Evolutionary conservation across 2,329 filamentous ascomycete species (phyloP).

Genomic region (Thermoascus crustaceus): DNA sequence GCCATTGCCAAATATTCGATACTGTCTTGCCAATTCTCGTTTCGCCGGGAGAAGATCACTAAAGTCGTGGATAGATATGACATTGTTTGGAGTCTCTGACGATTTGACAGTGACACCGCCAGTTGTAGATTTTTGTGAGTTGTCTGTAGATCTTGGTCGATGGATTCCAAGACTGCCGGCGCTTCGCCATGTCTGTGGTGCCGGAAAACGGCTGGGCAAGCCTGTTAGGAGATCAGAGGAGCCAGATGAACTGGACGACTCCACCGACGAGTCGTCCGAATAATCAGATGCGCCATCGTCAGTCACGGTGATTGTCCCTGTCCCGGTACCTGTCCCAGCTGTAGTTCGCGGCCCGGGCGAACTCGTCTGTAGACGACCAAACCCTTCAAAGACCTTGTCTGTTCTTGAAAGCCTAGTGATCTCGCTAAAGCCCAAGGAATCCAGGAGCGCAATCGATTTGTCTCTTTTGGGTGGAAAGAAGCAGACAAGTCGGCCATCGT

Average conservation of each 20-base stretch:
- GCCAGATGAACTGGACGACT: slow-evolving; percentile 47
- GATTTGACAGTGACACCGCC: slow-evolving; percentile 46
- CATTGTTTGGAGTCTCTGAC: slow-evolving; percentile 51
- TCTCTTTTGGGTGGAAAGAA: slow-evolving; percentile 49
- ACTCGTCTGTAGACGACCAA: slow-evolving; percentile 50
- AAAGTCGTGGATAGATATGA: slow-evolving; percentile 65
- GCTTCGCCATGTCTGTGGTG: slow-evolving; percentile 46
- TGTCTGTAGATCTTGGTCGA: slow-evolving; percentile 42
- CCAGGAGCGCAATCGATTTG: slow-evolving; percentile 43
- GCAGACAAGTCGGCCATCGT: slow-evolving; percentile 49
- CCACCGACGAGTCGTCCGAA: slow-evolving; percentile 49
- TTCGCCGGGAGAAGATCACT: slow-evolving; percentile 69
- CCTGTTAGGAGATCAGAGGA: slow-evolving; percentile 38
- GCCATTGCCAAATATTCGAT: slow-evolving; percentile 75
- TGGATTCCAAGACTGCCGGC: slow-evolving; percentile 47
- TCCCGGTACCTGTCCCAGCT: slow-evolving; percentile 39
- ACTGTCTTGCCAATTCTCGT: slow-evolving; percentile 65
- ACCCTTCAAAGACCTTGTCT: slow-evolving; percentile 54
- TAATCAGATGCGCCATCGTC: slow-evolving; percentile 39
- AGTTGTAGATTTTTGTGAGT: slow-evolving; percentile 46
- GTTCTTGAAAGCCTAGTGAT: slow-evolving; percentile 41
- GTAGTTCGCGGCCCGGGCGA: slow-evolving; percentile 40
- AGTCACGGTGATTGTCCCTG: slow-evolving; percentile 33
- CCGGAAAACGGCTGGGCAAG: slow-evolving; percentile 41
- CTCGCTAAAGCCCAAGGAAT: slow-evolving; percentile 40